Base-by-base conservation (phyloP, 176 grass and related monocot genomes). In the Aegilops sharonensis region DNA sequence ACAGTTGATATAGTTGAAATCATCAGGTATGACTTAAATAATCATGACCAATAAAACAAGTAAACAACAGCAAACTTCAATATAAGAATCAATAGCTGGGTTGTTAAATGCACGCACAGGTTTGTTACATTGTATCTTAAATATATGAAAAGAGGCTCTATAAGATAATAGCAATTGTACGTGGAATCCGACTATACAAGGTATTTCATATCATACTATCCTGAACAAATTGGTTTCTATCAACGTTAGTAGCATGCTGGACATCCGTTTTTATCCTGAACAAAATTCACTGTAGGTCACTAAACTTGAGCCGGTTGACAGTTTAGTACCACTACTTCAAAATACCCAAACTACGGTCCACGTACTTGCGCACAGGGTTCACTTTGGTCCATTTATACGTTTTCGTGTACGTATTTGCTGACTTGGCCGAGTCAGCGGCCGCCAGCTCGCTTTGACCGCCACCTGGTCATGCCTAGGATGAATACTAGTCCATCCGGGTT, bases 11-110 rank as follows among this genome's bases (percentile, higher is more conserved):
- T 43, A 62, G 63, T 83, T 69, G 72, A 45, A 20, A 59, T 72
- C 52, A 9, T 79, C 64, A 48, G 25, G 64, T 35, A 48, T 78
- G 86, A 29, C 14, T 61, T 83, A 78, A 62, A 78, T 65, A 84
- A 79, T 24, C 18, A 10, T 54, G 79, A 20, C 43, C 57, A 57
- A 54, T 10, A 68, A 78, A 45, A 68, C 32, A 34, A 34, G 32
- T 34, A 34, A 34, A 34, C 6, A 67, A 21, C 9, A 13, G 4
- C 3, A 85, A 68, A 73, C 54, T 39, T 39, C 54, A 82, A 72
- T 78, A 72, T 18, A 40, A 15, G 14, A 31, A 66, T 64, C 39
- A 66, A 75, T 77, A 34, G 4, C 60, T 9, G 42, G 23, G 57
- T 54, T 59, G 34, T 81, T 79, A 42, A 40, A 77, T 60, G 47